Percentiles rank a stretch among this genome's conserved stretches.
These are phyloP conservation scores for Aspergillus baeticus DNA, from an alignment of 495 filamentous ascomycete genomes.

Conservation along the genomic window DNA sequence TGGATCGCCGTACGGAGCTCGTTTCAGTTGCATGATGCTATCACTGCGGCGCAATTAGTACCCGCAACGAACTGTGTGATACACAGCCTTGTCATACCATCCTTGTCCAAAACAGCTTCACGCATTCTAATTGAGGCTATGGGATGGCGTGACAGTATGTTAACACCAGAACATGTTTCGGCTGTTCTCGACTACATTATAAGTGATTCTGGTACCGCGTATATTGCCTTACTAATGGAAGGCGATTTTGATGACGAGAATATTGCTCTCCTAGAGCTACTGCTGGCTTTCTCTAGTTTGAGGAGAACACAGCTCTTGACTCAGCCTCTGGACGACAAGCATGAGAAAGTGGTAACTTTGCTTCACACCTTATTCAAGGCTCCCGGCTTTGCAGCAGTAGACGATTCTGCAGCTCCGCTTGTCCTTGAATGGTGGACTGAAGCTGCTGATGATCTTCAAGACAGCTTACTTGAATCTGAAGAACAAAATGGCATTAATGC, in stretches of 20 bases:
- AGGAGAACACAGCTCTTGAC: conserved; percentile 33
- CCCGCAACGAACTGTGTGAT: conserved; percentile 22
- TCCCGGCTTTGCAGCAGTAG: conserved; percentile 70
- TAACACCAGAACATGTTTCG: conserved; percentile 20
- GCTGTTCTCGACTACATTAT: conserved; percentile 34
- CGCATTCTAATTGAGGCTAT: conserved; percentile 35
- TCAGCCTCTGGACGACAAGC: conserved; percentile 26
- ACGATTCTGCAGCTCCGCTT: conserved; percentile 73
- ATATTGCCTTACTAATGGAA: conserved; percentile 46
- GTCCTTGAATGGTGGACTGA: conserved; percentile 83
- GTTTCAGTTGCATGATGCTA: conserved; percentile 21
- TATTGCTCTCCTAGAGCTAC: conserved; percentile 64
- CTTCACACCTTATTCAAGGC: conserved; percentile 65
- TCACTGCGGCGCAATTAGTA: conserved; percentile 16
- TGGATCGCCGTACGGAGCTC: conserved; percentile 28
- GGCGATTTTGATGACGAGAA: conserved; percentile 65
- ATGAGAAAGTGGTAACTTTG: conserved; percentile 42
- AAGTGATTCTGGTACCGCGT: conserved; percentile 34
- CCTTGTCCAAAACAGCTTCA: conserved; percentile 30
- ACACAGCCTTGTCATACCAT: conserved; percentile 24
- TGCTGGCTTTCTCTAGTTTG: conserved; percentile 61
- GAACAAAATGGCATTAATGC: conserved; percentile 21
- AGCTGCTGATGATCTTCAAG: conserved; percentile 39
- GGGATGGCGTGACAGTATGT: conserved; percentile 23
- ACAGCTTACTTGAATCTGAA: conserved; percentile 28